Evolutionary conservation across 2,329 filamentous ascomycete genomes (phyloP), one percentile per base, ranked within the genome.

Genomic region (Neonectria ditissima): DNA sequence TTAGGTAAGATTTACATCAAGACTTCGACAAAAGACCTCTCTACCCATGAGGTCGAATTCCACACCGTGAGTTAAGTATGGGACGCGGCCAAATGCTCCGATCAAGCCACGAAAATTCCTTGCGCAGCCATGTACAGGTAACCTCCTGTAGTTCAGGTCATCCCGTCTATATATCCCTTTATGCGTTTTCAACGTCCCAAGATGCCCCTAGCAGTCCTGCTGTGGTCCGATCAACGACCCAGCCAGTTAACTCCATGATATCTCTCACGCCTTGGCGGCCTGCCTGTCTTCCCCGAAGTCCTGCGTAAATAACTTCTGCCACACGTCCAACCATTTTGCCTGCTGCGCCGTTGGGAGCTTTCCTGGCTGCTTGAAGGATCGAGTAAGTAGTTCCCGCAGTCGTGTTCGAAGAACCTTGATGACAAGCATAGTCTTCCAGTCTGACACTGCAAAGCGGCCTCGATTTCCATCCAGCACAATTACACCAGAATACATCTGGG

Each of bases 401-500:
- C 91, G 86, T 2, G 84, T 82, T 20, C 93, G 87, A 56, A 98
- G 81, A 6, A 89, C 88, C 79, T 97, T 97, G 74, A 99, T 81
- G n/a, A 91, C 94, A 37, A 97, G 87, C 85, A 96, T 90, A 0
- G 91, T 91, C 80, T 94, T 97, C 94, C 95, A 98, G 75, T 97
- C 92, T 5, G 89, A 86, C 1, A 97, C 86, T 22, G 91, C 87
- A 76, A 98, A 97, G 52, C 93, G 88, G 52, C 95, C 87, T 30
- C 94, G 87, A 76, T 97, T 97, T 47, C 93, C 92, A 75, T 97
- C 96, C 47, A 99, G 86, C 20, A 93, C 86, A 43, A 97, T 86
- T 2, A 97, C 91, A 14, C 96, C 96, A 0, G 94, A 88, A 75
- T 93, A 97, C 82, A 97, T 88, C 86, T 95, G 22, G 22, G 18